Conservation (phyloP, 106 monocot genomes). For the Hemerocallis citrina region DNA sequence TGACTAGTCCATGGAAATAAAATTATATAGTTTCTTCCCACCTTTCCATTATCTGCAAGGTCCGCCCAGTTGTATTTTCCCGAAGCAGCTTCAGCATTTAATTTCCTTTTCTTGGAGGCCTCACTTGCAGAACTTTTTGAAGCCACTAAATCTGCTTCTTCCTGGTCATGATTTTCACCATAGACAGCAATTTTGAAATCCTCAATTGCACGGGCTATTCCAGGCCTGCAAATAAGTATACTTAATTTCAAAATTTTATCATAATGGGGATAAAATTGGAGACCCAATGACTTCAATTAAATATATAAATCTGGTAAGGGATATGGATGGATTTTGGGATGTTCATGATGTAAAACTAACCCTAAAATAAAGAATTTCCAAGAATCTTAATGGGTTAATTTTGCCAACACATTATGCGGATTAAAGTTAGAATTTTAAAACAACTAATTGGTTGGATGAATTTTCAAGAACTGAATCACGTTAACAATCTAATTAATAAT, state of each 20-base stretch:
- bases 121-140: constrained; percentile 21
- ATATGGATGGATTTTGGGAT: too few species aligned
- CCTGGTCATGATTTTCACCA: constrained; percentile 82
- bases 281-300: neutral
- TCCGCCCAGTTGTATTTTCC: constrained; percentile 67
- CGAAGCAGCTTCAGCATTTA: constrained; percentile 42
- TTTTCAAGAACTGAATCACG: too few species aligned
- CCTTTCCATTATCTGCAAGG: constrained; percentile 85
- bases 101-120: constrained; percentile 77
- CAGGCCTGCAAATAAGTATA: constrained; percentile 31
- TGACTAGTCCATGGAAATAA: neutral
- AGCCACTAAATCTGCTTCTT: constrained; percentile 37
- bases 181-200: constrained; percentile 76
- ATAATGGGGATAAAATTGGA: neutral
- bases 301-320: too few species aligned
- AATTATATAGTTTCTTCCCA: constrained; percentile 6
- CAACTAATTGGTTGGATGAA: too few species aligned
- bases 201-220: constrained; percentile 47
- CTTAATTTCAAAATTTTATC: neutral
- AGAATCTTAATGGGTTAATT: too few species aligned
- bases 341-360: too few species aligned
- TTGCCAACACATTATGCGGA: too few species aligned
- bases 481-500: too few species aligned
- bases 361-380: too few species aligned
- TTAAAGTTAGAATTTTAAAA: too few species aligned